Percentiles rank a stretch among this genome's conserved stretches.
Evolutionary conservation across 2,329 filamentous ascomycete species (phyloP).

Genomic region (Botrytis sinoallii): DNA sequence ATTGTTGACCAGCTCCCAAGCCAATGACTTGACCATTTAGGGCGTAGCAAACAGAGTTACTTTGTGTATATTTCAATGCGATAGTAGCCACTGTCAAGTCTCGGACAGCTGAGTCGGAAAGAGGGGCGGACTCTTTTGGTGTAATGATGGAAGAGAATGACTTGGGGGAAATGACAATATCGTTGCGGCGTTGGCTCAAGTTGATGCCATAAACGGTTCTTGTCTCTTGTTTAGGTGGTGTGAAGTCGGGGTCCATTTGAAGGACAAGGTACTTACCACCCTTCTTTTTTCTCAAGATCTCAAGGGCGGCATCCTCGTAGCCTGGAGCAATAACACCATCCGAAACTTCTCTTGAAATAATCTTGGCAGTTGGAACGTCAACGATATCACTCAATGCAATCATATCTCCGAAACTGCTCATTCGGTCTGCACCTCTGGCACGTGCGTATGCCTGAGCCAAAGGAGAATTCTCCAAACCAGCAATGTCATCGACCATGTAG

Average conservation of each 20-base stretch:
- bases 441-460: slow-evolving; percentile 95
- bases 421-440: slow-evolving; percentile 91
- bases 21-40: slow-evolving; percentile 91
- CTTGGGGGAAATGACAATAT: slow-evolving; percentile 77
- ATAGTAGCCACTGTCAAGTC: slow-evolving; percentile 95
- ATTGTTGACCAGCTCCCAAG: slow-evolving; percentile 94
- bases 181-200: slow-evolving; percentile 88
- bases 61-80: slow-evolving; percentile 97
- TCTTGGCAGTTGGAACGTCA: slow-evolving; percentile 90
- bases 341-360: slow-evolving; percentile 96
- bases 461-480: slow-evolving; percentile 77
- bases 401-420: slow-evolving; percentile 97
- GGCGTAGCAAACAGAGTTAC: slow-evolving; percentile 98
- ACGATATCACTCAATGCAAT: slow-evolving; percentile 90
- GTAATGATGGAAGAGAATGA: slow-evolving; percentile 85
- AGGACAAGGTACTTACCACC: slow-evolving; percentile 94
- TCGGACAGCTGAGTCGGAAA: slow-evolving; percentile 78
- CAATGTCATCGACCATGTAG: slow-evolving; percentile 96
- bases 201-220: slow-evolving; percentile 88
- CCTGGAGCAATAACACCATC: slow-evolving; percentile 93
- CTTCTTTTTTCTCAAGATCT: slow-evolving; percentile 97
- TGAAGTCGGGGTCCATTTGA: slow-evolving; percentile 87
- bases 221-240: slow-evolving; percentile 70
- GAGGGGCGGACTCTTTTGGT: slow-evolving; percentile 69
- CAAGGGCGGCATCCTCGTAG: slow-evolving; percentile 80